These are phyloP conservation scores for Botryotinia calthae DNA, from an alignment of 2,329 filamentous ascomycete genomes.

Conservation along the genomic window DNA sequence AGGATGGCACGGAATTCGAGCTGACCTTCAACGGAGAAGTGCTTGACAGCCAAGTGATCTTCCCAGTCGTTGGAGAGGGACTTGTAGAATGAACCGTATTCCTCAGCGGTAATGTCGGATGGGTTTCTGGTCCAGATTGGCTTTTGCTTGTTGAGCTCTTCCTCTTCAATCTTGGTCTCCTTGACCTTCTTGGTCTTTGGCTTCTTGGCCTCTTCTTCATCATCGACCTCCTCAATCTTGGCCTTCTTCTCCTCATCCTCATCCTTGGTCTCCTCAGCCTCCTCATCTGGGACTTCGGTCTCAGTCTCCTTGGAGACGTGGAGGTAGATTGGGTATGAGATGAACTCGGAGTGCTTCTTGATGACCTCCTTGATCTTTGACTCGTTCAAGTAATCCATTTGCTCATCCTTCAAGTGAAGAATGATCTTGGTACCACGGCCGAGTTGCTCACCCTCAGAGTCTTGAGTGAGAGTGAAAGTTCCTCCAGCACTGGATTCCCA, in stretches of 20 bases:
- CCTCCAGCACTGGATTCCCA: slow-evolving; percentile 98
- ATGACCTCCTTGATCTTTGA: slow-evolving; percentile 99
- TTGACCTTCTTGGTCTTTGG: slow-evolving; percentile 95
- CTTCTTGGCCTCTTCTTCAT: slow-evolving; percentile 24
- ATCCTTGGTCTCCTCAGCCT: slow-evolving; percentile 22
- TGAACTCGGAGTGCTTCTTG: slow-evolving; percentile 99
- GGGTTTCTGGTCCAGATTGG: slow-evolving; percentile 99
- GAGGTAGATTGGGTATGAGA: slow-evolving; percentile 99
- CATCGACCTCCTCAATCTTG: slow-evolving; percentile 26
- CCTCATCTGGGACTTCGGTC: slow-evolving; percentile 72
- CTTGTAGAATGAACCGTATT: slow-evolving; percentile 99
- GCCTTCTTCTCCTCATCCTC: slow-evolving; percentile 46
- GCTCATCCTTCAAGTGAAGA: slow-evolving; percentile 99
- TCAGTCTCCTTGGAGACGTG: slow-evolving; percentile 99
- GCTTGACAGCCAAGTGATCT: slow-evolving; percentile 98
- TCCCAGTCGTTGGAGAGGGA: slow-evolving; percentile 99
- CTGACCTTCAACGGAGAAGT: slow-evolving; percentile 99
- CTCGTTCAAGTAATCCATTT: slow-evolving; percentile 97
- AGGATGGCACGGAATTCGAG: slow-evolving; percentile 99
- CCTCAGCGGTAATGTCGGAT: slow-evolving; percentile 88
- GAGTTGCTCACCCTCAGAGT: slow-evolving; percentile 86
- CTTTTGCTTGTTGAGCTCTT: slow-evolving; percentile 99
- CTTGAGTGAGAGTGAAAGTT: slow-evolving; percentile 89
- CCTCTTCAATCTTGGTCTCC: slow-evolving; percentile 97
- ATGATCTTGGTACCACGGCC: slow-evolving; percentile 97